Base-by-base conservation (phyloP, 371 early-diverging fungal species). In the Actinomortierella wolfii region DNA sequence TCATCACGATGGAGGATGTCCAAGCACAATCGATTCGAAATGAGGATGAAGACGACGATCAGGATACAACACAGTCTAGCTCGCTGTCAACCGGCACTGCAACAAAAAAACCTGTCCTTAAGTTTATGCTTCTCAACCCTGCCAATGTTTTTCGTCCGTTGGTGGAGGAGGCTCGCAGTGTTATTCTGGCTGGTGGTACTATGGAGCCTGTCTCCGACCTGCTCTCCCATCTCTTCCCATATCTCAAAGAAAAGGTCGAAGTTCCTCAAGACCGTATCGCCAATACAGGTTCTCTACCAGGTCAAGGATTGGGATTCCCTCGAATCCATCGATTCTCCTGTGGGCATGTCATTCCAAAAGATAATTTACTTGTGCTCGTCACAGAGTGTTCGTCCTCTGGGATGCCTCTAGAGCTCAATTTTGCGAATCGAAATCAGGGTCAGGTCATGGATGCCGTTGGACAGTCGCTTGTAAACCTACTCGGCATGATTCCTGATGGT, bases 141-240 rank as follows among this genome's bases (percentile, higher is more conserved):
- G 86, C 93, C 0, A 86, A 91, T 47, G 84, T 85, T 11, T 97
- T 99, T 67, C 78, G 81, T 57, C 88, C 86, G 3, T 78, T 97
- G 29, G 88, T 95, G 1, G 78, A 85, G 18, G 90, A 94, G 51
- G 93, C 96, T 0, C 80, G 88, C 58, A 85, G 93, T 41, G 83
- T 98, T 0, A 77, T 99, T 8, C 75, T 99, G 26, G 95, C 98
- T 0, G 98, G 99, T 56, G 99, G 99, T 21, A 97, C 99, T 0
- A 94, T 99, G 95, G 90, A 91, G 59, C 98, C 98, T 1, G 89
- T 93, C 64, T 68, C 81, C 53, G 66, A 61, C 14, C 21, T 63
- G 23, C 26, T 64, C 61, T 76, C 71, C 5, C 71, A 65, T 51
- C 62, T 71, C 45, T 71, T 71, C 28, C 71, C 71, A 4, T 71